Evolutionary conservation across 768 basidiomycete species (phyloP).

Genomic region (Pulveroboletus sp.): DNA sequence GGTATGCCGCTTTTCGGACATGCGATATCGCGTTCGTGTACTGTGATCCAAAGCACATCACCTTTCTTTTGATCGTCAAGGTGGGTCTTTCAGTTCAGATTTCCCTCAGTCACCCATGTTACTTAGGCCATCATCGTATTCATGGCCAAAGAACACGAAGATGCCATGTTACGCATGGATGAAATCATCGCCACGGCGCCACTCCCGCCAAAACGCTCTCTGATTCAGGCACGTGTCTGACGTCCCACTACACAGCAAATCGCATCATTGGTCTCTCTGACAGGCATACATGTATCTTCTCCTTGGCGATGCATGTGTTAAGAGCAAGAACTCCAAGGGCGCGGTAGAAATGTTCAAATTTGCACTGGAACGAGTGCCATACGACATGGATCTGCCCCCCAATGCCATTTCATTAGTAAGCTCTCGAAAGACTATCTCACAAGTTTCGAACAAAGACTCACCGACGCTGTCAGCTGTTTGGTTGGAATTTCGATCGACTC

Average conservation of each 20-base stretch:
- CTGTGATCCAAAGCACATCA: not conserved
- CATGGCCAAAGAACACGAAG: not conserved
- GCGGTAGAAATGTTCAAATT: not conserved
- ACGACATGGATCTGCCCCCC: not conserved
- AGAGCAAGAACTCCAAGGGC: not conserved
- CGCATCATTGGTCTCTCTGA: not conserved
- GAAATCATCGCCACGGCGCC: not conserved
- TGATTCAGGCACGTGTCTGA: not conserved
- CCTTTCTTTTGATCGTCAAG: constrained; percentile 1
- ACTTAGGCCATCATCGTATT: constrained; percentile 3
- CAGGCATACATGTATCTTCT: constrained; percentile 10
- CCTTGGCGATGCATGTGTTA: not conserved
- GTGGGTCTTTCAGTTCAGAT: not conserved
- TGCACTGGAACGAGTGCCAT: not conserved
- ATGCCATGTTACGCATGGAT: constrained; percentile 3
- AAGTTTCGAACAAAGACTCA: not conserved
- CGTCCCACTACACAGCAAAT: not conserved
- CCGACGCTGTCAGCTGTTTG: constrained; percentile 7
- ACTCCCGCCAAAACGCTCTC: not conserved
- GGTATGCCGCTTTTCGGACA: not conserved
- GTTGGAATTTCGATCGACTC: constrained; percentile 7
- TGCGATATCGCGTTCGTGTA: constrained; percentile 7
- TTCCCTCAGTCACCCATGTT: not conserved
- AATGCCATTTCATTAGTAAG: not conserved
- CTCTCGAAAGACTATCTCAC: not conserved